Evolutionary conservation across 1,139 yeast genomes (phyloP), one percentile per base, ranked within the genome.

Genomic region (Hemisphaericaspora xylanilytica): DNA sequence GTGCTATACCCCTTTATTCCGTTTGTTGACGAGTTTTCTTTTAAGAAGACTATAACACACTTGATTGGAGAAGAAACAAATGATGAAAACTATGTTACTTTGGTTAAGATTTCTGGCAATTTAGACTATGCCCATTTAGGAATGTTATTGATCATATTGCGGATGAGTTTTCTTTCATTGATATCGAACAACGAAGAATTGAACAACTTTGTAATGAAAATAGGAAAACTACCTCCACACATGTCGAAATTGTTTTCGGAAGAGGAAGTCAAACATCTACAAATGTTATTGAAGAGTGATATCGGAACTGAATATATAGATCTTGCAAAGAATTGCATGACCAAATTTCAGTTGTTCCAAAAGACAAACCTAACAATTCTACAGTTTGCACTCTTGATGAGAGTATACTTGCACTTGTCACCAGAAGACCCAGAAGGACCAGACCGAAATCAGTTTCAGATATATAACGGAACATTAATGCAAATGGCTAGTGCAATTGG

Each of bases 341-440:
- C 56, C 24, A 55, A 54, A 30, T 58, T 62, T 37, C 58, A 56
- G 30, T 43, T 55, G 12, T 45, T 47, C 14, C 51, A 52, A 31
- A 50, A 58, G 34, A 49, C 54, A 32, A 52, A 52, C 33, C 40
- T 63, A 29, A 45, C 52, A 0, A 58, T 59, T 1, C 53, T 63
- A 16, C 78, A 75, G 45, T 77, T 78, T 50, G 69, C 70, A 27
- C 42, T 76, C 13, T 50, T 71, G 32, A 58, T 74, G 39, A 66
- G 74, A 41, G 70, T 77, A 18, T 71, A 73, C 14, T 50, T 78
- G 15, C 49, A 52, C 16, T 52, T 59, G 42, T 64, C 78, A 0
- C 79, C 78, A 2, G 80, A 74, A 49, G 78, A 74, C 46, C 76
- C 79, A 5, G 71, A 68, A 40, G 70, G 67, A 3, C 61, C 67